Conservation (phyloP, 2,329 filamentous ascomycete species). For the Botrytis porri region DNA sequence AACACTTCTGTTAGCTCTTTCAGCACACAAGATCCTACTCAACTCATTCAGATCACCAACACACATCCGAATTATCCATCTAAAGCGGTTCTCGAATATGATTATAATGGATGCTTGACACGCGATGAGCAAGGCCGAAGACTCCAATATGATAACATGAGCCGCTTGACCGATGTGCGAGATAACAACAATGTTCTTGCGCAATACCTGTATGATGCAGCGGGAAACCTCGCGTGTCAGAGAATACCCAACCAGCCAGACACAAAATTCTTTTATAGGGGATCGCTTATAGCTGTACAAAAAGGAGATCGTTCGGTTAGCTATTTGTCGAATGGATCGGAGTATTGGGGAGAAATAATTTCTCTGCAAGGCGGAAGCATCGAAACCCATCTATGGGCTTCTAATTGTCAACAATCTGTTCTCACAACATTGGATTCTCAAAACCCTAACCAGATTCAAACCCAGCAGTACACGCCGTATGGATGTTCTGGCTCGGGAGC, state of each 20-base stretch:
- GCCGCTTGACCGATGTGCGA: conserved; percentile 1
- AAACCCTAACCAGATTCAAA: neutral
- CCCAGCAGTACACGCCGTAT: conserved; percentile 12
- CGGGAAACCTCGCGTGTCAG: conserved; percentile 10
- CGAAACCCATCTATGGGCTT: conserved; percentile 10
- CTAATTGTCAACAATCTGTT: conserved; percentile 1
- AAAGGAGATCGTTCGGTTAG: conserved; percentile 1
- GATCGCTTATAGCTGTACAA: conserved; percentile 1
- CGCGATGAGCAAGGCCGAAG: conserved; percentile 6
- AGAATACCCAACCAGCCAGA: conserved; percentile 2
- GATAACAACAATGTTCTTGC: conserved; percentile 4
- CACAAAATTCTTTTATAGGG: conserved; percentile 11
- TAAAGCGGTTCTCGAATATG: neutral
- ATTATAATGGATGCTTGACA: conserved; percentile 6
- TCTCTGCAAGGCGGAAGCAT: neutral
- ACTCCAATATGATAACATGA: conserved; percentile 9
- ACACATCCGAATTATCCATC: conserved; percentile 2
- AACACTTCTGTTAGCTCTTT: neutral
- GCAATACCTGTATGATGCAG: conserved; percentile 5
- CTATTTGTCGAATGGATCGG: conserved; percentile 6
- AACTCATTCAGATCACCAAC: conserved; percentile 12
- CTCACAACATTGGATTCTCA: neutral
- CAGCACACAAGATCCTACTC: conserved; percentile 5
- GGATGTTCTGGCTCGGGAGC: neutral
- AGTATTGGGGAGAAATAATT: conserved; percentile 11